Percentiles rank a stretch among this genome's conserved stretches.
These are phyloP conservation scores for Phytophthora citricola DNA, from an alignment of 352 stramenopile genomes.

Conservation along the genomic window DNA sequence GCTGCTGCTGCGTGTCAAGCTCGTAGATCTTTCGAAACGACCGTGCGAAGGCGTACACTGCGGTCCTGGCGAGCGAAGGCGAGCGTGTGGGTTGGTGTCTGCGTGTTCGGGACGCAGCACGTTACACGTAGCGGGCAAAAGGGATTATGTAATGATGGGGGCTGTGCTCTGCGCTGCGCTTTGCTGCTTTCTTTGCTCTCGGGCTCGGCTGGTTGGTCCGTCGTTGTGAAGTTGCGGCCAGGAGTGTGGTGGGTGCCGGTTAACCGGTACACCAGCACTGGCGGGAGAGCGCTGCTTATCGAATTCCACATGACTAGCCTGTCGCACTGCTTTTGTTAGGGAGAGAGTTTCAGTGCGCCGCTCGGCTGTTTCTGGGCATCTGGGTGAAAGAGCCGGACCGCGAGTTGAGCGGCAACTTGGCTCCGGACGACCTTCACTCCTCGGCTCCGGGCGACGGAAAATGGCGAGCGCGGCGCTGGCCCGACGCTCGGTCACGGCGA, in stretches of 20 bases:
- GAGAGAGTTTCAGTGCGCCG: slow-evolving; percentile 37
- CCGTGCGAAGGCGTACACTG: slow-evolving; percentile 9
- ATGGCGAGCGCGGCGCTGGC: slow-evolving; percentile 17
- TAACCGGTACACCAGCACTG: slow-evolving; percentile 11
- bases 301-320: slow-evolving; percentile 47
- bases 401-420: slow-evolving; percentile 27
- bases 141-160: slow-evolving; percentile 83
- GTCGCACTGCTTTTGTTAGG: slow-evolving; percentile 33
- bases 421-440: slow-evolving; percentile 2
- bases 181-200: slow-evolving; percentile 6
- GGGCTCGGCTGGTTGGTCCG: slow-evolving; percentile 23
- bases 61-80: slow-evolving; percentile 3
- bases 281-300: slow-evolving; percentile 37
- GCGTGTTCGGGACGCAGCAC: slow-evolving; percentile 29
- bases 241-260: slow-evolving; percentile 20
- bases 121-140: slow-evolving; percentile 60
- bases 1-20: slow-evolving; percentile 22
- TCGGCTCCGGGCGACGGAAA: background rate
- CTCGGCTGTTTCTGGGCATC: slow-evolving; percentile 32
- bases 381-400: slow-evolving; percentile 38
- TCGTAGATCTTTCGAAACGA: slow-evolving; percentile 23
- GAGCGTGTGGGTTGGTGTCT: slow-evolving; percentile 15
- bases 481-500: background rate
- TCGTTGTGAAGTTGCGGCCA: slow-evolving; percentile 36
- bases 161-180: slow-evolving; percentile 32